Conservation (phyloP, 331 rosid species). For the Dryas integrifolia region DNA sequence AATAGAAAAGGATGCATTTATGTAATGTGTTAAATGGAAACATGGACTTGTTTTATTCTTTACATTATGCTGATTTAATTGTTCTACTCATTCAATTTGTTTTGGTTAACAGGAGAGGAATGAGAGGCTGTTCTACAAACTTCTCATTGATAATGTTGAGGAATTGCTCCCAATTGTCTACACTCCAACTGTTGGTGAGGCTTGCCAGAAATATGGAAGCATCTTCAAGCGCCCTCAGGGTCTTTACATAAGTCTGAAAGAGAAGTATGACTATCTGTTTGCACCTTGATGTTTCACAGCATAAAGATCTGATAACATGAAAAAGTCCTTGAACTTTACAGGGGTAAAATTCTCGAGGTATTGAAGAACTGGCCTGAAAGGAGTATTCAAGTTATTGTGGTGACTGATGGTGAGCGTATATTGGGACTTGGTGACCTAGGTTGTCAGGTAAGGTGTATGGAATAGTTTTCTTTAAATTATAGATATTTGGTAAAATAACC, state of each 20-base stretch:
- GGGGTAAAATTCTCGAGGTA: constrained; percentile 95
- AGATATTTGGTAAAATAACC: neutral
- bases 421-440: constrained; percentile 99
- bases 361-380: constrained; percentile 95
- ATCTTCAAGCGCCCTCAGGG: constrained; percentile 97
- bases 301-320: neutral
- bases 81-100: neutral
- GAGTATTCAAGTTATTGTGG: constrained; percentile 88
- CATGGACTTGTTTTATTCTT: neutral
- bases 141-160: constrained; percentile 81
- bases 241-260: constrained; percentile 89
- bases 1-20: no score
- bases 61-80: neutral
- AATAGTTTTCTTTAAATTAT: neutral
- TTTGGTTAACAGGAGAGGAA: constrained; percentile 73
- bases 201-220: constrained; percentile 98
- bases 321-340: constrained; percentile 23
- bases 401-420: constrained; percentile 98
- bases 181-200: constrained; percentile 98
- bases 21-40: neutral
- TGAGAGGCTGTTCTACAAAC: constrained; percentile 88
- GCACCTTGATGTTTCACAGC: neutral
- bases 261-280: constrained; percentile 49
- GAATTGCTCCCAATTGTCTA: constrained; percentile 94
- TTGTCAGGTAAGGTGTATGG: constrained; percentile 61